Base-by-base conservation (phyloP, 108 stramenopile species). In the Epithemia pelagica region DNA sequence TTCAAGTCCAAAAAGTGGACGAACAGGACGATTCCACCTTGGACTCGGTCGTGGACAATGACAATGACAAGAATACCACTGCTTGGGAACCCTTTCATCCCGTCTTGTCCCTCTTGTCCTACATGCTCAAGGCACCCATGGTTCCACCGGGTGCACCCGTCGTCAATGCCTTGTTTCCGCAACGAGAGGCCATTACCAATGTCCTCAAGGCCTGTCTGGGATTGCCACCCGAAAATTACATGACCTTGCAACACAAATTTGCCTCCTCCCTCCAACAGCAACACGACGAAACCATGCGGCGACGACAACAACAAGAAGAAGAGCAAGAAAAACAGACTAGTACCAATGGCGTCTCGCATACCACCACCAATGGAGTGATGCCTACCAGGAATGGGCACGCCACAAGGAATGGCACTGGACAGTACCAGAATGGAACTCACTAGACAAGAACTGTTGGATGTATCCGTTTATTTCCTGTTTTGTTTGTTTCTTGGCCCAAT, bases 81-180 rank as follows among this genome's bases (percentile, higher is more conserved):
- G 37, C 10, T 29, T 96, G 89, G 86, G 94, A 98, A 72, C 61
- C 79, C 28, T 95, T 99, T 78, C 96, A 97, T 74, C 79, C 92
- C 19, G 98, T 99, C 63, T 78, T 99, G 0, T 95, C 94, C 7
- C 71, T 97, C 21, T 86, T 99, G 23, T 95, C 91, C 1, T 99
- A 97, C 90, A 91, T 99, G 95, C 89, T 99, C 66, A 99, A 99
- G 78, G 98, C 98, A 26, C 98, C 98, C 2, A 63, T 97, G 53
- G 96, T 97, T 8, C 98, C 98, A 15, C 79, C 90, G 23, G 98
- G 98, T 33, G 95, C 98, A 2, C 98, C 98, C 2, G 96, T 99
- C 15, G 92, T 99, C 29, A 99, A 99, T 74, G 96, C 98, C 2
- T 80, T 99, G 32, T 96, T 96, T 66, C 75, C 95, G n/a, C 98